phyloP scores from a whole-genome alignment of 1,284 basidiomycete genomes.

The Sanghuangporus weigelae region DNA sequence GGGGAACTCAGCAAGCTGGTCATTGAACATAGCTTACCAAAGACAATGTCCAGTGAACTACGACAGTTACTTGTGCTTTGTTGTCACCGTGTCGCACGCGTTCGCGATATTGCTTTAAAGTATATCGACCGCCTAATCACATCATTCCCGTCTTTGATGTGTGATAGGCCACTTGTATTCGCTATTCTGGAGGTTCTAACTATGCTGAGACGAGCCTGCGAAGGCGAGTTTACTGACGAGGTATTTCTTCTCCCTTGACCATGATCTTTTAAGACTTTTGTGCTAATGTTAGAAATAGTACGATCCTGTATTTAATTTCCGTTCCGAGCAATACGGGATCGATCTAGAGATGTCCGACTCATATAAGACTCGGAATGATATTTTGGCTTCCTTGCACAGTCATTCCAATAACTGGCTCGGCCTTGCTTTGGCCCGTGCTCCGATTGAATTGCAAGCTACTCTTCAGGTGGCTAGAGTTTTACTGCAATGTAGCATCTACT shows the following conservation, averaged over 20 bases:
- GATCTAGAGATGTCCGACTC: slow-evolving; percentile 83
- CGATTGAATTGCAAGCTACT: slow-evolving; percentile 89
- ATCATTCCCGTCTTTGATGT: slow-evolving; percentile 94
- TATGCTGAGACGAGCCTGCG: slow-evolving; percentile 81
- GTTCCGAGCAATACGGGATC: slow-evolving; percentile 73
- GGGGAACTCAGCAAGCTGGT: slow-evolving; percentile 68
- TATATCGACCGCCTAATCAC: slow-evolving; percentile 84
- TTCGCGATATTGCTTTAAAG: slow-evolving; percentile 76
- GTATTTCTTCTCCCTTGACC: slow-evolving; percentile 33
- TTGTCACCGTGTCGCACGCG: slow-evolving; percentile 80
- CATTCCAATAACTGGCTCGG: slow-evolving; percentile 83
- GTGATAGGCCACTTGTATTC: slow-evolving; percentile 83
- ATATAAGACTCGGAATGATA: slow-evolving; percentile 82
- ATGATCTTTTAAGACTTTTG: background rate
- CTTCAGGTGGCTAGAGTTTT: slow-evolving; percentile 56
- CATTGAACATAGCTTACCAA: slow-evolving; percentile 75
- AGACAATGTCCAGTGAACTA: slow-evolving; percentile 71
- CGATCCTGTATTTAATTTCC: slow-evolving; percentile 81
- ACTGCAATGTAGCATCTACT: background rate
- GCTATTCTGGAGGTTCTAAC: slow-evolving; percentile 91
- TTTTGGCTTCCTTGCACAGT: slow-evolving; percentile 69
- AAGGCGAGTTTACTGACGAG: slow-evolving; percentile 91
- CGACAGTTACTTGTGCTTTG: slow-evolving; percentile 72
- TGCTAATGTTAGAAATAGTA: slow-evolving; percentile 46
- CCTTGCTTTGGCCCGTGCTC: slow-evolving; percentile 80